Evolutionary conservation across 164 flowering plant genomes (phyloP).

Genomic region (Kingdonia uniflora): DNA sequence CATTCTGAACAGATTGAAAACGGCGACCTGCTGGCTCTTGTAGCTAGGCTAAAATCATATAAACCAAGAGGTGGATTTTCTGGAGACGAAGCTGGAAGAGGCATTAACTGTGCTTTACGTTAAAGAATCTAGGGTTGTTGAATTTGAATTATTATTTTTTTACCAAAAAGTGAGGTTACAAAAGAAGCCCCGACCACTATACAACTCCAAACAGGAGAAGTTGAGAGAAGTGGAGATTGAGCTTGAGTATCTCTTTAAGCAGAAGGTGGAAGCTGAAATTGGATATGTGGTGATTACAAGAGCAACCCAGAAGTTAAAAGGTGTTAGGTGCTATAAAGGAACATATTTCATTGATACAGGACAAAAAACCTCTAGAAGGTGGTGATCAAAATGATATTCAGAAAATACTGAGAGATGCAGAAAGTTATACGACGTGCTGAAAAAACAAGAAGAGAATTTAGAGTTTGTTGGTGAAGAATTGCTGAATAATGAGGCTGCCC

Average conservation of each 20-base stretch:
- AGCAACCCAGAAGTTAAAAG: slow-evolving; percentile 24
- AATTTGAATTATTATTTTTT: slow-evolving; percentile 23
- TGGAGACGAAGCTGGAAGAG: slow-evolving; percentile 41
- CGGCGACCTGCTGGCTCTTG: slow-evolving; percentile 13
- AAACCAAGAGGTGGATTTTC: slow-evolving; percentile 19
- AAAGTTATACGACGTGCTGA: slow-evolving; percentile 23
- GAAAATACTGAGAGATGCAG: slow-evolving; percentile 25
- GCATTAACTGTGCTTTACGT: slow-evolving; percentile 10
- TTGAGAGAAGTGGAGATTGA: slow-evolving; percentile 14
- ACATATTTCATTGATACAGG: slow-evolving; percentile 19
- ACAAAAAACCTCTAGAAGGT: slow-evolving; percentile 17
- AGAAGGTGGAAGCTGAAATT: slow-evolving; percentile 54
- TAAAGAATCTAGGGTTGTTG: slow-evolving; percentile 32
- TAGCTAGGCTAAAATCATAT: slow-evolving; percentile 22
- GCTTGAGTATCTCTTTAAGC: slow-evolving; percentile 31
- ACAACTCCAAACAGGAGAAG: slow-evolving; percentile 1
- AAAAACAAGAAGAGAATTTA: slow-evolving; percentile 27
- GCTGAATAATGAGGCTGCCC: slow-evolving; percentile 20
- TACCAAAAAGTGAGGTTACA: slow-evolving; percentile 13
- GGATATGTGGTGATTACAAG: slow-evolving; percentile 31
- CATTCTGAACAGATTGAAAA: slow-evolving; percentile 18
- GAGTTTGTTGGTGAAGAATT: slow-evolving; percentile 18
- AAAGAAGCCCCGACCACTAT: slow-evolving; percentile 16
- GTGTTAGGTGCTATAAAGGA: slow-evolving; percentile 12
- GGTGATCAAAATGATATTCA: slow-evolving; percentile 28